Base-by-base conservation (phyloP, 2,329 filamentous ascomycete genomes). In the Botrytis hyacinthi region DNA sequence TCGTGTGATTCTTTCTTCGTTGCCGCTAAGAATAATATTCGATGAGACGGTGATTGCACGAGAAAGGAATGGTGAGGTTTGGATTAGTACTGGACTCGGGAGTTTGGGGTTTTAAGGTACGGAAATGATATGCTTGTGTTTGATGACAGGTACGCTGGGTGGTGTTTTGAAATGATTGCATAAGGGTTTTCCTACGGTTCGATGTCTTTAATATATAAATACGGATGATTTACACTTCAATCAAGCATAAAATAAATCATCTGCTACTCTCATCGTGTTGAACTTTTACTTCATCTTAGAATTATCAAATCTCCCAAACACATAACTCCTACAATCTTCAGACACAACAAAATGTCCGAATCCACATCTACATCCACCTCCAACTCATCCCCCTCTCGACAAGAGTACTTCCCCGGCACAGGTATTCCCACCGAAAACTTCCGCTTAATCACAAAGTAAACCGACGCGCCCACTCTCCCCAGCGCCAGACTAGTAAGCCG, bases 21-120 rank as follows among this genome's bases (percentile, higher is more conserved):
- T 0, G 3, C 7, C 0, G 14, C 14, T 18, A 8, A 9, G 3
- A 1, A 57, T 57, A 18, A n/a, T 29, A 9, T 3, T 29, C 7
- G 51, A 54, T 29, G 51, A 4, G n/a, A 54, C 2, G 26, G 14
- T 14, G 26, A 51, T 6, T n/a, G 26, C 10, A 51, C 12, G 1
- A 51, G 48, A 51, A 51, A 6, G 26, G 5, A 16, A 54, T 54
- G 26, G 12, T 12, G 26, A 5, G 48, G 26, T 14, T 0, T n/a
- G 12, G 3, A n/a, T 54, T n/a, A 3, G 26, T n/a, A 5, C 1
- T n/a, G 3, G 20, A 6, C 26, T 54, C 16, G 26, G 0, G 0
- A 10, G 0, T 14, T n/a, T 6, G 12, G 12, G 12, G 14, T 51
- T 4, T 7, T 16, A n/a, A 7, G 3, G 12, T n/a, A 10, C 5